Evolutionary conservation across 345 rosid genomes (phyloP), one percentile per base, ranked within the genome.

Genomic region (Streptanthus diversifolius): DNA sequence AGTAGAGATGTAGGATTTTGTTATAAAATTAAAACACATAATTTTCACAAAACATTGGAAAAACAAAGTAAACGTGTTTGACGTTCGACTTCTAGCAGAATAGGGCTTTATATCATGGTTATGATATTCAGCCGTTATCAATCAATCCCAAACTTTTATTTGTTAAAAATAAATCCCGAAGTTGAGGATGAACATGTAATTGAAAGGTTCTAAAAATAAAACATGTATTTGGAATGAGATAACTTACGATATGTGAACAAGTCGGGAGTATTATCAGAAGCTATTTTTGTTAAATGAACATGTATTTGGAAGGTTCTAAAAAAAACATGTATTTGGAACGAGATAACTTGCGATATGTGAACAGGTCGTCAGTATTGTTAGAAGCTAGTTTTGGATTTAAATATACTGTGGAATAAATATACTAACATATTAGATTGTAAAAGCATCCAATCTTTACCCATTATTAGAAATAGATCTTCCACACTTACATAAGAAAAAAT

Each of bases 401-500:
- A 10, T 3, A 10, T 36, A 2, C 2, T 12, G 25, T 49, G 30
- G 55, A 12, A 30, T 11, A 24, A 55, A 24, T 49, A 14, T n/a
- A 35, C 29, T 11, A 37, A 27, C 17, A 37, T 12, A 27, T 17
- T 33, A n/a, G 25, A 58, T 18, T 29, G 39, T 55, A 56, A 56
- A 57, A 18, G n/a, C 8, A 18, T 47, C 18, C 22, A 2, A 21
- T 21, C 6, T 21, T 13, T 6, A 45, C 39, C 3, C 1, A 3
- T 41, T 15, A 41, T n/a, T 5, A 43, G 8, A 47, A 8, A 8
- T 44, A 27, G n/a, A 66, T 8, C 0, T 33, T 68, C 79, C 79
- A 75, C 74, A 68, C 18, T 75, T 51, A 68, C 32, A 13, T 32
- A 2, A 32, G 51, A 25, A 66, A 37, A 17, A 18, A 13, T 18